phyloP scores from a whole-genome alignment of 1,284 basidiomycete genomes.

The Agaricales sp. region DNA sequence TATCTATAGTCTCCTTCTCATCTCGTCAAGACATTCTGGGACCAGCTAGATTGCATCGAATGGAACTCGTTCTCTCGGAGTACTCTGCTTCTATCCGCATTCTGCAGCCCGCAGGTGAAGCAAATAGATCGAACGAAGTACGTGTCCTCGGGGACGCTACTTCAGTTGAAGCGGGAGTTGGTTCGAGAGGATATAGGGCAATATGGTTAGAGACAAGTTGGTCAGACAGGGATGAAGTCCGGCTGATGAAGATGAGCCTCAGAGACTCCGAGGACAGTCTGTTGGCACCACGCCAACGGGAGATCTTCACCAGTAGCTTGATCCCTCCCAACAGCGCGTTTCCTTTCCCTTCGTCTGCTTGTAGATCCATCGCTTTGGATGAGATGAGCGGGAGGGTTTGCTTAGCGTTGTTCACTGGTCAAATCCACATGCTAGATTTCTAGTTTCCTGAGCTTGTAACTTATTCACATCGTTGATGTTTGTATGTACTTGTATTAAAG shows the following conservation, averaged over 20 bases:
- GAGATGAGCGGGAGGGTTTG: constrained; percentile 39
- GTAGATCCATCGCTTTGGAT: constrained; percentile 37
- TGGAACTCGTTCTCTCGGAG: neutral
- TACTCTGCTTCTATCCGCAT: neutral
- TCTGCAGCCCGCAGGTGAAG: neutral
- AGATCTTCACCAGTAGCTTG: constrained; percentile 21
- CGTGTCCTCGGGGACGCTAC: constrained; percentile 20
- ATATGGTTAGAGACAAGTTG: constrained; percentile 43
- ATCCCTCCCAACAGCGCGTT: constrained; percentile 30
- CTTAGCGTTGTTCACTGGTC: constrained; percentile 36
- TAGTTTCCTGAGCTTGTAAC: constrained; percentile 13
- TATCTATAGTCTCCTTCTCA: neutral
- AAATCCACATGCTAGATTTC: constrained; percentile 40
- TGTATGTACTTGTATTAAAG: too few relatives aligned
- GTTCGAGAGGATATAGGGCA: constrained; percentile 32
- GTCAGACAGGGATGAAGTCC: constrained; percentile 35
- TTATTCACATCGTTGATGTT: neutral
- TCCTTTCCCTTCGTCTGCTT: constrained; percentile 34
- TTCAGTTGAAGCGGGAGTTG: constrained; percentile 34
- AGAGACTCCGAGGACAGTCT: constrained; percentile 9
- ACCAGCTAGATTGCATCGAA: neutral
- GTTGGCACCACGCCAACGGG: constrained; percentile 11
- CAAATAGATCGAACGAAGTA: constrained; percentile 12
- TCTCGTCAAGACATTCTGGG: neutral
- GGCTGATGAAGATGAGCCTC: constrained; percentile 35